phyloP scores from a whole-genome alignment of 139 green algal genomes.

The Zygnema cylindricum region DNA sequence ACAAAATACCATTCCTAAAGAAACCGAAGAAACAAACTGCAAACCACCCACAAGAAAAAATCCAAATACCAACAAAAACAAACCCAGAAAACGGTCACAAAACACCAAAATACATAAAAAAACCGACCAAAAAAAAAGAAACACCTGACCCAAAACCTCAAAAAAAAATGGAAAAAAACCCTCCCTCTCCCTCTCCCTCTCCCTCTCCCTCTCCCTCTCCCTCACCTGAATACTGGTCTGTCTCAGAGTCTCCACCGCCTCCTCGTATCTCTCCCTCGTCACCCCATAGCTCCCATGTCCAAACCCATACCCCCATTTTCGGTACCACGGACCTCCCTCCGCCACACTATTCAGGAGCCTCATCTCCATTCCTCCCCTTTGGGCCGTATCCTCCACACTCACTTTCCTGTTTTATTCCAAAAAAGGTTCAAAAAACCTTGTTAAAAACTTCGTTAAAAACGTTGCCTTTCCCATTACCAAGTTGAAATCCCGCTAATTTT shows the following conservation, averaged over 20 bases:
- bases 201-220: background rate
- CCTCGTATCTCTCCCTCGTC: conserved; percentile 66
- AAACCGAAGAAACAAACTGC: too few species aligned
- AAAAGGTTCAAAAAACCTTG: too few species aligned
- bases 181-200: background rate
- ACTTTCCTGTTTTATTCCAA: conserved; percentile 56
- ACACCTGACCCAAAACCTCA: background rate
- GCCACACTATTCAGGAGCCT: conserved; percentile 83
- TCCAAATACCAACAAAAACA: too few species aligned
- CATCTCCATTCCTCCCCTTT: conserved; percentile 89
- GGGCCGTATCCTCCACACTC: conserved; percentile 81
- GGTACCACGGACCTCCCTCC: conserved; percentile 87
- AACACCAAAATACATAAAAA: background rate
- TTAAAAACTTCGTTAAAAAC: too few species aligned
- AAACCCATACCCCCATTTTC: conserved; percentile 90
- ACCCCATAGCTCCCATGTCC: conserved; percentile 87
- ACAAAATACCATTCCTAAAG: too few species aligned
- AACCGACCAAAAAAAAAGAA: conserved; percentile 16
- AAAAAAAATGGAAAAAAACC: background rate
- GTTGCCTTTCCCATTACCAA: too few species aligned
- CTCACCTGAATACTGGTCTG: conserved; percentile 43
- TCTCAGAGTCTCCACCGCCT: conserved; percentile 64
- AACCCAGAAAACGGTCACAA: background rate
- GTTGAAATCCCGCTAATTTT: too few species aligned
- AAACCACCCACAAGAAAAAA: too few species aligned